Percentiles rank a stretch among this genome's conserved stretches.
Conservation (phyloP, 805 yeast species). For the Nakazawaea molendinolei region DNA sequence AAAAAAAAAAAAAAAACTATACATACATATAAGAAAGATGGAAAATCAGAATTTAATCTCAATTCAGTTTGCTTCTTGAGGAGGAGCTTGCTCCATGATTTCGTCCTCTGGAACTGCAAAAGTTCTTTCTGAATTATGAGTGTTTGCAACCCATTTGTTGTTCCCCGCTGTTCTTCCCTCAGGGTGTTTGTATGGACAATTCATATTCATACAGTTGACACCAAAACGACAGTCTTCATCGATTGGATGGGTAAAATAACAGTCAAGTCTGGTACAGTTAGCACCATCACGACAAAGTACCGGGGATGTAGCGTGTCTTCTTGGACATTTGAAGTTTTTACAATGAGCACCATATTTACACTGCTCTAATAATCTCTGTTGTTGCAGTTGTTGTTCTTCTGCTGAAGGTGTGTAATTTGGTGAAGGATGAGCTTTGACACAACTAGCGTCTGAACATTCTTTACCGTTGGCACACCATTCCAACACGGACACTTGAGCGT, state of each 20-base stretch:
- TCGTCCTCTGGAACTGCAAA: conserved; percentile 76
- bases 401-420: conserved; percentile 38
- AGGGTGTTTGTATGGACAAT: conserved; percentile 76
- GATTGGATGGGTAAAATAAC: conserved; percentile 78
- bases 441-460: conserved; percentile 50
- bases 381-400: conserved; percentile 19
- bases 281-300: conserved; percentile 79
- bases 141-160: conserved; percentile 25
- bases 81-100: conserved; percentile 61
- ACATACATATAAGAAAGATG: too few relatives aligned
- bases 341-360: conserved; percentile 77
- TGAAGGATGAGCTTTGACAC: conserved; percentile 81
- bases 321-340: conserved; percentile 71
- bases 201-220: conserved; percentile 60
- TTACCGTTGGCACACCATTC: conserved; percentile 77
- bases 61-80: conserved; percentile 28
- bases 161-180: conserved; percentile 46
- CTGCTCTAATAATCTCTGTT: conserved; percentile 62
- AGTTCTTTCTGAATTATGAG: conserved; percentile 48
- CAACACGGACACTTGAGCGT: conserved; percentile 57
- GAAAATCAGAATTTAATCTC: too few relatives aligned
- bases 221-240: conserved; percentile 78
- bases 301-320: conserved; percentile 73
- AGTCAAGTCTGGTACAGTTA: conserved; percentile 71
- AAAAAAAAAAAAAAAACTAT: conserved; percentile 1